Base-by-base conservation (phyloP, 148 eudicot genomes). In the Chenopodium album region DNA sequence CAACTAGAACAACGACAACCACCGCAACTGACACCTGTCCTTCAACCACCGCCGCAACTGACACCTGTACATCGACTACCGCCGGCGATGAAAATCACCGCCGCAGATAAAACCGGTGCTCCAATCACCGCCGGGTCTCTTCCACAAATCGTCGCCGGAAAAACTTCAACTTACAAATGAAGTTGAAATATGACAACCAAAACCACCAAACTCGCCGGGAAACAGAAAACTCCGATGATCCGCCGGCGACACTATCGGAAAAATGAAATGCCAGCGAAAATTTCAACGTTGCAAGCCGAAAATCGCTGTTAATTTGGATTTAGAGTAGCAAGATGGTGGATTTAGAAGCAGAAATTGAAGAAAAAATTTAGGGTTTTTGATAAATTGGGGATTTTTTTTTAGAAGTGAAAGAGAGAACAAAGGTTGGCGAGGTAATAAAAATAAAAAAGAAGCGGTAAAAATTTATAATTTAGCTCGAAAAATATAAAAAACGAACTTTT, bases 11-110 rank as follows among this genome's bases (percentile, higher is more conserved):
- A 72, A 67, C 81, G 13, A 66, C 71, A 17, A 63, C 29, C 3
- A 75, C 65, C 65, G 52, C 83, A 12, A 60, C 82, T 68, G 67
- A 73, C 77, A 63, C 78, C 85, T 46, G 74, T 41, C n/a, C 75
- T 50, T 73, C 85, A 23, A 34, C 69, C 77, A 26, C 76, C 28
- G 32, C 83, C 62, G 26, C 85, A 78, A 9, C 32, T 64, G 14
- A 50, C 14, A 50, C 54, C 54, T 37, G 54, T 50, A 11, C 14
- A 12, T 13, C 44, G 5, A 50, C 54, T 62, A 71, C 73, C 77
- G 44, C 80, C 85, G 63, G 74, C 29, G 28, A 70, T 50, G 66
- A 80, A 80, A 23, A 34, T 75, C 77, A 26, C 76, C 29, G 32
- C 84, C 62, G 26, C 85, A 78, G 4, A 20, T 46, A 12, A 1